Evolutionary conservation across 2,329 filamentous ascomycete species (phyloP), one percentile per base, ranked within the genome.

Genomic region (Fusarium albidum): DNA sequence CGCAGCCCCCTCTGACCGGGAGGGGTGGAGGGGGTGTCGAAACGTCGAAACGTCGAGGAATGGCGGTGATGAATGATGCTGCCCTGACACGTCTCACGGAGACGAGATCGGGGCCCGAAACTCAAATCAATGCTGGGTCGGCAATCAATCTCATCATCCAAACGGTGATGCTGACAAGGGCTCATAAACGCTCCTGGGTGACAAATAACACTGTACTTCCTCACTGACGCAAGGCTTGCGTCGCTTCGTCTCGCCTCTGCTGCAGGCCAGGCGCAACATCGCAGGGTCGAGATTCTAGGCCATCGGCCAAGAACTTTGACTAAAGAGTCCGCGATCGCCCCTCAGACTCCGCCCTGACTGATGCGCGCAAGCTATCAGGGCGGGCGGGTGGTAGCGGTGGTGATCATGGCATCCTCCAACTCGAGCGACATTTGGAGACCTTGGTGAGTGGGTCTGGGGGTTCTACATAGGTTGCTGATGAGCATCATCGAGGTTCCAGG

Each of bases 51-150:
- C 7, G 21, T 21, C 21, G 21, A 21, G 21, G 21, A 21, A 21
- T 46, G 56, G 41, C 33, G 43, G 41, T 21, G 38, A 21, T 21
- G 42, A 45, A 62, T 62, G 64, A 65, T 66, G 64, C 52, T 62
- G 59, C 41, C 40, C 53, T 64, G 57, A 67, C 64, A 65, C 59
- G 31, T 42, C 34, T 7, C 38, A 38, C 27, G 12, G 14, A 13
- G 32, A 59, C 42, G 31, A 44, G 49, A 59, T 52, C 45, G 42
- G 32, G 38, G 14, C 14, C 13, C 27, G 33, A 21, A 43, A 58
- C 40, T 46, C 46, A 49, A 55, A 44, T 26, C 18, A 26, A 17
- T 26, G 26, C 33, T 28, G 32, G 35, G 38, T 53, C 34, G 9
- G 13, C 21, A 48, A 21, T 21, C 21, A 21, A 21, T 21, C 21